A percentile compares a stretch with the other conserved stretches of the same genome.
These are phyloP conservation scores for Dictyostelium firmibasis DNA, from an alignment of 78 protist genomes.

Conservation along the genomic window DNA sequence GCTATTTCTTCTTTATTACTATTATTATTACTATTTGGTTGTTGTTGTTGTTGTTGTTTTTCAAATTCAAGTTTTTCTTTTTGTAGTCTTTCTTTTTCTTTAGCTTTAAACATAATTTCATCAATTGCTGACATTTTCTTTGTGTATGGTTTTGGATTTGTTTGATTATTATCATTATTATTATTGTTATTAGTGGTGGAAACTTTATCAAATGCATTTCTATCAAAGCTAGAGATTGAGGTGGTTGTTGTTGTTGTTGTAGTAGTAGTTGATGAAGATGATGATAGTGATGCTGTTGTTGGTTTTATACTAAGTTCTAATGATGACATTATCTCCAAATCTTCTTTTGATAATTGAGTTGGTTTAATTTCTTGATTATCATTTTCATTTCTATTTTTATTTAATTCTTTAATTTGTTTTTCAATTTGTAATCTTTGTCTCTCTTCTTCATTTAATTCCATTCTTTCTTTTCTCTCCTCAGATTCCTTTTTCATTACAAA, in stretches of 20 bases:
- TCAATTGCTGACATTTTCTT: slow-evolving; percentile 51
- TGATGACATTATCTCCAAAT: background rate
- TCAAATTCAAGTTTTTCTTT: background rate
- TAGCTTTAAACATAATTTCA: slow-evolving; percentile 51
- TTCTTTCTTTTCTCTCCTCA: slow-evolving; percentile 13
- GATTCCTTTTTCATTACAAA: background rate
- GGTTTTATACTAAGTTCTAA: background rate
- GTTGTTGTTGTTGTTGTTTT: background rate
- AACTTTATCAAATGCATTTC: background rate
- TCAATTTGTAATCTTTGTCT: slow-evolving; percentile 55
- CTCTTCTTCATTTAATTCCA: slow-evolving; percentile 66
- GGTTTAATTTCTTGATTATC: slow-evolving; percentile 3
- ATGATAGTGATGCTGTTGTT: background rate
- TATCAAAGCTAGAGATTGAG: background rate
- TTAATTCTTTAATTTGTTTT: slow-evolving; percentile 43
- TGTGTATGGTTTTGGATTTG: background rate
- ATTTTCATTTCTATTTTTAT: background rate
- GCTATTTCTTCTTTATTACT: background rate
- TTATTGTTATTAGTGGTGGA: background rate
- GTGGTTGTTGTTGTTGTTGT: background rate
- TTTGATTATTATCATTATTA: background rate
- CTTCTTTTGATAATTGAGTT: background rate
- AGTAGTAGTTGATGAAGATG: too few relatives aligned
- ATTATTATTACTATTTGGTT: background rate
- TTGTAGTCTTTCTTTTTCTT: slow-evolving; percentile 6